phyloP scores from a whole-genome alignment of 2,329 filamentous ascomycete species.

The Lecanicillium sp. region DNA sequence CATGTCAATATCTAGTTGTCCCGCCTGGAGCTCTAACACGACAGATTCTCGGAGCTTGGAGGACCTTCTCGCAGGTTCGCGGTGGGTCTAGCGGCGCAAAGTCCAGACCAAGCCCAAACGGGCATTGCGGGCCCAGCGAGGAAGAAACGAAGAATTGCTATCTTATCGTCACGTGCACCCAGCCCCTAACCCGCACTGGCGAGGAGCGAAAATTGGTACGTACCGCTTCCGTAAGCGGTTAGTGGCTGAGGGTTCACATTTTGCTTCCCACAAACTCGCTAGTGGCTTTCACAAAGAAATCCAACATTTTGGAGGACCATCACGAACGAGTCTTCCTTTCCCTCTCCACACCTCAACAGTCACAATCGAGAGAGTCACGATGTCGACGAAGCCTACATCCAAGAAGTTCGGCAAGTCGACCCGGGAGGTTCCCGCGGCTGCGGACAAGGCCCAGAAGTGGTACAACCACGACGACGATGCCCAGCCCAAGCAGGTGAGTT shows the following conservation, averaged over 20 bases:
- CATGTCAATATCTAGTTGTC: constrained; percentile 8
- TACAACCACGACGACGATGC: constrained; percentile 92
- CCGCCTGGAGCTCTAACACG: constrained; percentile 17
- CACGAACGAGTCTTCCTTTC: constrained; percentile 26
- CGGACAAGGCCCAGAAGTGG: constrained; percentile 97
- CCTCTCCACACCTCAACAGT: constrained; percentile 29
- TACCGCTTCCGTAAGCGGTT: constrained; percentile 18
- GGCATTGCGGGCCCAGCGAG: background rate
- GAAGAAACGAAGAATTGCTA: constrained; percentile 4
- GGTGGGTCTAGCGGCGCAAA: background rate
- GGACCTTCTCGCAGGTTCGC: constrained; percentile 34
- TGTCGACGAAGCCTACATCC: constrained; percentile 69
- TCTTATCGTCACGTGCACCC: constrained; percentile 28
- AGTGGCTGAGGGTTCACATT: constrained; percentile 35
- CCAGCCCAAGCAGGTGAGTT: constrained; percentile 89
- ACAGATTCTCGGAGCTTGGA: constrained; percentile 13
- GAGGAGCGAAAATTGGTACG: constrained; percentile 12
- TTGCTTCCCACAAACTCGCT: constrained; percentile 36
- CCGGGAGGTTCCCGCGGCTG: constrained; percentile 78
- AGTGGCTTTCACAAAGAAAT: constrained; percentile 34
- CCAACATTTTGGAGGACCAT: constrained; percentile 31
- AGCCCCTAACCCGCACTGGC: constrained; percentile 22
- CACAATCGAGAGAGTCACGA: constrained; percentile 47
- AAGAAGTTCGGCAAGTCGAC: constrained; percentile 98
- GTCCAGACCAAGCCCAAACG: background rate